Conservation (phyloP, 1,284 basidiomycete genomes). For the Trichosporon inkin region DNA sequence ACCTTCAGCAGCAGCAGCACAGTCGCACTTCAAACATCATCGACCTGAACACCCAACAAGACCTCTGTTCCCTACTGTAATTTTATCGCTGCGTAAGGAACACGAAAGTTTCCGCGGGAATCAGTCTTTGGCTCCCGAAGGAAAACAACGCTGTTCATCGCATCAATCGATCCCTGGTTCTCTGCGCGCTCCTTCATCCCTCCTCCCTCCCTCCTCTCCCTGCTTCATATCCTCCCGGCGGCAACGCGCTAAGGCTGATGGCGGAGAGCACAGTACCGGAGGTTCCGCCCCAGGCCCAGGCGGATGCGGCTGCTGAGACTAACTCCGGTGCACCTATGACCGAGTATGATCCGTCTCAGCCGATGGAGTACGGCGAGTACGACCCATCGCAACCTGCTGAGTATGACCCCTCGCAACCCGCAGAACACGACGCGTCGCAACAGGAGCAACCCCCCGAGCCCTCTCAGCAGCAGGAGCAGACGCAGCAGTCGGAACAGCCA, state of each 20-base stretch:
- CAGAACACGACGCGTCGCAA: constrained; percentile 3
- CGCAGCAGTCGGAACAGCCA: not conserved
- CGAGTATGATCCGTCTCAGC: constrained; percentile 7
- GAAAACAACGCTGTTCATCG: not conserved
- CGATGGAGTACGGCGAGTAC: constrained; percentile 9
- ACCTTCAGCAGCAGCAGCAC: constrained; percentile 5
- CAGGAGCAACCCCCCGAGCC: not conserved
- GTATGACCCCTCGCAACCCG: constrained; percentile 11
- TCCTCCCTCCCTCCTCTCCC: not conserved
- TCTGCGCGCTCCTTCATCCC: not conserved
- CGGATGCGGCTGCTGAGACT: constrained; percentile 3
- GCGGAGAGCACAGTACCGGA: constrained; percentile 5
- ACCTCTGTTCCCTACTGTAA: not conserved
- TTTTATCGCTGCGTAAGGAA: not conserved
- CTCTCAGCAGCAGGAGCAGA: not conserved
- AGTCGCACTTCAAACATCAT: constrained; percentile 7
- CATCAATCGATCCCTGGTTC: not conserved
- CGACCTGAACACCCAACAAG: not conserved
- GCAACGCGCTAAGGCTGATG: not conserved
- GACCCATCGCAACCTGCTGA: constrained; percentile 14
- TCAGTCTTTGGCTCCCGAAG: not conserved
- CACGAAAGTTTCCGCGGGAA: not conserved
- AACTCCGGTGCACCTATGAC: constrained; percentile 5
- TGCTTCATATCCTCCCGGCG: not conserved
- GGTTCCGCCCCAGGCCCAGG: not conserved